Conservation (phyloP, 2,329 filamentous ascomycete species). For the Fusarium sarcochroum region DNA sequence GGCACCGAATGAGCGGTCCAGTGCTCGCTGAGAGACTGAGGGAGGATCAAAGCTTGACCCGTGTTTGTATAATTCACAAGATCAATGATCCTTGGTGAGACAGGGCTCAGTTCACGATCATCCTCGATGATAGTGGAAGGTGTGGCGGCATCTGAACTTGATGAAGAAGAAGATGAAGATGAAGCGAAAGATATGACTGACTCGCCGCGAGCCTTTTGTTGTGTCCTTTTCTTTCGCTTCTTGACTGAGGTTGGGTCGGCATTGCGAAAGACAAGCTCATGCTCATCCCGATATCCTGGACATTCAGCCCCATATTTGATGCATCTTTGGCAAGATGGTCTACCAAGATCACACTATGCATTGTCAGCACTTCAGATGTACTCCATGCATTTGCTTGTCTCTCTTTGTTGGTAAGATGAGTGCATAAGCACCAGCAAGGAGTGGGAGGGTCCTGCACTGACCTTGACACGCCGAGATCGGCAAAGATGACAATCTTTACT, state of each 20-base stretch:
- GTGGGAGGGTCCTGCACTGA: slow-evolving; percentile 40
- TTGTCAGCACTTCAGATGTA: slow-evolving; percentile 20
- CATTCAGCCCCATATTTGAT: slow-evolving; percentile 58
- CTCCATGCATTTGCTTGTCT: slow-evolving; percentile 6
- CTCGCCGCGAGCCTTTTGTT: slow-evolving; percentile 23
- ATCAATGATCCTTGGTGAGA: slow-evolving; percentile 18
- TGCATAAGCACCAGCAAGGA: slow-evolving; percentile 13
- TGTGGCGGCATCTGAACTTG: slow-evolving; percentile 21
- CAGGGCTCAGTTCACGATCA: slow-evolving; percentile 11
- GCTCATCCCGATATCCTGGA: slow-evolving; percentile 57
- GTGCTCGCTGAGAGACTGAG: slow-evolving; percentile 51
- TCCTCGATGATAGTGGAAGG: slow-evolving; percentile 23
- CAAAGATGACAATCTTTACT: slow-evolving; percentile 60
- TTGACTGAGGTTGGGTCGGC: slow-evolving; percentile 48
- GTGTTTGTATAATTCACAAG: slow-evolving; percentile 23
- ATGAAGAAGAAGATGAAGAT: slow-evolving; percentile 19
- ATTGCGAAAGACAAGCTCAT: slow-evolving; percentile 58
- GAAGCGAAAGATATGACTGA: slow-evolving; percentile 20
- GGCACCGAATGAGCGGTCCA: slow-evolving; percentile 58
- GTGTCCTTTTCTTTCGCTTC: slow-evolving; percentile 51
- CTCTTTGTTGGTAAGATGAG: slow-evolving; percentile 16
- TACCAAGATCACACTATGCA: slow-evolving; percentile 57
- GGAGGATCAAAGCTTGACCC: slow-evolving; percentile 24
- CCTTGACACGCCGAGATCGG: slow-evolving; percentile 58
- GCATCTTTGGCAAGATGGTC: slow-evolving; percentile 58